phyloP scores from a whole-genome alignment of 1,139 yeast genomes.

The Maudiozyma humilis region DNA sequence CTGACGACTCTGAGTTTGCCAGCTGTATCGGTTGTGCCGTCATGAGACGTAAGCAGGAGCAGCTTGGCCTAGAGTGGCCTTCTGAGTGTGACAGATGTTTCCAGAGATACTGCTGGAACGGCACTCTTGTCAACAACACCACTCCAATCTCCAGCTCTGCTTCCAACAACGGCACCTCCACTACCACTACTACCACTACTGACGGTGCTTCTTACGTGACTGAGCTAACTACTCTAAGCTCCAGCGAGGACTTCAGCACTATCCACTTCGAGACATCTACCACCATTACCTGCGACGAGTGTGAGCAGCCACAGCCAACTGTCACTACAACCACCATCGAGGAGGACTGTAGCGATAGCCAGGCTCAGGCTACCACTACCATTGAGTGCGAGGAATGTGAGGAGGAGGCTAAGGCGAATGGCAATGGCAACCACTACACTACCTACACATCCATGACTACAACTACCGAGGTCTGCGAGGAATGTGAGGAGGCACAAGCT shows the following conservation, averaged over 20 bases:
- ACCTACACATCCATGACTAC: slow-evolving; percentile 2
- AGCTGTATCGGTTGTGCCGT: slow-evolving; percentile 87
- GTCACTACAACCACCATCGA: background rate
- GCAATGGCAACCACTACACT: background rate
- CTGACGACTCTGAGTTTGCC: slow-evolving; percentile 65
- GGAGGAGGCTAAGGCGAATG: slow-evolving; percentile 1
- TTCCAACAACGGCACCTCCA: background rate
- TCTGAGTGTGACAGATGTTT: slow-evolving; percentile 71
- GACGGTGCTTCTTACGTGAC: slow-evolving; percentile 9
- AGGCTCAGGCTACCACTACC: background rate
- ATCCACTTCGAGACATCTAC: slow-evolving; percentile 4
- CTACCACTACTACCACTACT: slow-evolving; percentile 12
- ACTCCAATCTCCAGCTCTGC: slow-evolving; percentile 7
- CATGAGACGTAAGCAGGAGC: slow-evolving; percentile 71
- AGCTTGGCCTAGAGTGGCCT: slow-evolving; percentile 53
- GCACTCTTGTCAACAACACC: slow-evolving; percentile 27
- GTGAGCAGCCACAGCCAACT: slow-evolving; percentile 3
- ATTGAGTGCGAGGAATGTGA: slow-evolving; percentile 2
- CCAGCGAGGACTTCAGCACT: slow-evolving; percentile 2
- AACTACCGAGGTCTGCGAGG: slow-evolving; percentile 3
- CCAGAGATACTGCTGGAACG: slow-evolving; percentile 76
- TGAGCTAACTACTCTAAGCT: slow-evolving; percentile 1
- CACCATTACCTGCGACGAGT: slow-evolving; percentile 4
- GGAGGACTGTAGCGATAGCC: background rate
- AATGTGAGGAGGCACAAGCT: slow-evolving; percentile 4